Evolutionary conservation across 352 stramenopile species (phyloP), one percentile per base, ranked within the genome.

Genomic region (Pythium aristosporum): DNA sequence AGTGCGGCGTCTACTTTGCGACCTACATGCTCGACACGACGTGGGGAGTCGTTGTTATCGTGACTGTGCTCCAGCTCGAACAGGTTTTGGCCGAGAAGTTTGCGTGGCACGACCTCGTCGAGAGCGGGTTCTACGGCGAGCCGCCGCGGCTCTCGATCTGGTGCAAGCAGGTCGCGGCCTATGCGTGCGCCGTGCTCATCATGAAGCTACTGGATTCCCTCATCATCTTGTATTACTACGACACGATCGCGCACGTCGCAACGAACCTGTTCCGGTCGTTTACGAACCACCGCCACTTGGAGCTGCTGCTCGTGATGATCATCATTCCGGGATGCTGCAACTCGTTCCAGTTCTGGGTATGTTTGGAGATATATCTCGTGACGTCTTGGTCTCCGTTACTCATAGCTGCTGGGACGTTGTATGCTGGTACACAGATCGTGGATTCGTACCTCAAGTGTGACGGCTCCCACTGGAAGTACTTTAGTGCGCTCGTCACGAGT

Each of bases 261-360:
- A 91, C 73, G 3, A 59, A 52, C 2, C 59, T 90, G 28, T 92
- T 92, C 47, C 64, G 68, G 9, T 59, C 68, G 18, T 93, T 91
- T 51, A 59, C 60, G 18, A 41, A 79, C 48, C 76, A 93, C 46
- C 77, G 85, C 41, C 82, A 91, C 59, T 62, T 91, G 21, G 82
- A 94, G 57, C 64, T 92, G 2, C 72, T 88, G 37, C 63, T 94
- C 36, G 81, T 91, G 41, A 94, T 92, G 85, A 81, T 94, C 32
- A 68, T 92, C 47, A 68, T 89, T 23, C 82, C 82, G 11, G 82
- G 82, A 20, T 80, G 77, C 50, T 82, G 63, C 57, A 94, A 91
- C 54, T 69, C 82, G 28, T 71, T 85, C 37, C 85, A 92, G 59
- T 91, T 93, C 63, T 94, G 85, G 82, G 75, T 86, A 66, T 12